Base-by-base conservation (phyloP, 257 asterid genomes). In the Solanum stenotomum region DNA sequence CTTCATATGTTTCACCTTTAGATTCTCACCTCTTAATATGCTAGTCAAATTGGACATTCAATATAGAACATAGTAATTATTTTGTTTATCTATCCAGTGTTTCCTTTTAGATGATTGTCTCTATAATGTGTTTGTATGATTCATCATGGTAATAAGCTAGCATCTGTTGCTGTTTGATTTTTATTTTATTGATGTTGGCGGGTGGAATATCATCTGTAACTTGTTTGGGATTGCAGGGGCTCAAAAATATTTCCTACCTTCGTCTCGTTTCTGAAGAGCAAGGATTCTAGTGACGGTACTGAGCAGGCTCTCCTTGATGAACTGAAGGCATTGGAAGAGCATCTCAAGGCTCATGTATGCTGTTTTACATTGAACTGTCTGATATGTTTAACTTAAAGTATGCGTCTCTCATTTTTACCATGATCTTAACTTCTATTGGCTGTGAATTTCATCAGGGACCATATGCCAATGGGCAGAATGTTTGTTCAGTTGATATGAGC, bases 311-410 rank as follows among this genome's bases (percentile, higher is more conserved):
- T 95, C 86, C 89, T 94, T 75, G 92, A 91, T 56, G 98, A 95
- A 89, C 72, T 96, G 87, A 93, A 93, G 88, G 96, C 95, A 49
- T 88, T 96, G 91, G 98, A 96, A 77, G 98, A 92, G 87, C 98
- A 95, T 88, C 93, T 96, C 87, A 93, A 91, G 88, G 74, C 90
- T 87, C 95, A 93, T 92, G 98, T 96, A 90, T 87, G 88, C 65
- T 82, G 74, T 29, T 59, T 88, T 27, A 67, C 31, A n/a, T 33
- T 18, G 70, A 82, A 20, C 44, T 49, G 6, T 20, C 44, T 49
- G 68, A 82, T 49, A 46, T 49, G 37, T 18, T 81, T 18, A 16
- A 27, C 37, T 35, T 87, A 7, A 63, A 22, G 31, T n/a, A 40
- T 61, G 31, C 2, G 22, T 68, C 83, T 23, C 37, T 46, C 5